Evolutionary conservation across 1,284 basidiomycete genomes (phyloP), one percentile per base, ranked within the genome.

Genomic region (Polyporus tsugae): DNA sequence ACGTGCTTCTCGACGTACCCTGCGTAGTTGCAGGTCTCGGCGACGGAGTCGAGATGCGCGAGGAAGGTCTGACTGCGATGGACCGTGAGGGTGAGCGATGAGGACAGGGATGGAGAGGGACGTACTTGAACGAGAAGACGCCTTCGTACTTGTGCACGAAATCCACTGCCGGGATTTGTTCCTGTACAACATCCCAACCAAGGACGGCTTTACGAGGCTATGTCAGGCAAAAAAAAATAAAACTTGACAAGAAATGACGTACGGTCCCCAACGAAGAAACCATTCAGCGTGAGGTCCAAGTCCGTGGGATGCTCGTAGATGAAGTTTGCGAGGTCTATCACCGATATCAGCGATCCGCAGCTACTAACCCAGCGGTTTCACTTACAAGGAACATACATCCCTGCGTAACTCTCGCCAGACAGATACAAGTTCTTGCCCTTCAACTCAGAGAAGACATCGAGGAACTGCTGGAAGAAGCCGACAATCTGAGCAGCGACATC

Each of bases 181-280:
- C 78, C 76, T 90, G 87, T 4, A 92, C 86, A 13, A 91, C 84
- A 66, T 87, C 83, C 81, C 84, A 89, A 2, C 71, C 68, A 7
- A 72, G 2, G 86, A 87, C 29, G 92, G 73, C 7, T 81, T 15
- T 5, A 35, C 6, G 80, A 13, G 90, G 88, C 91, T 46, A 1
- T 10, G 44, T 52, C 36, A 67, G 25, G 22, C 57, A 13, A 58
- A n/a, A 19, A 6, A 36, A 15, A 58, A 63, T 7, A 2, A 25
- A n/a, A 41, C 19, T 44, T 35, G 9, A 1, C 19, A n/a, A 22
- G 11, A 38, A 1, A 29, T 22, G 36, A 75, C 88, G 75, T 73
- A 92, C 91, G 91, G 78, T 93, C 91, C 36, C 83, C 83, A 46
- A 93, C 87, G 89, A 90, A 93, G 46, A 91, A 87, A 6, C 91